phyloP scores from a whole-genome alignment of 1,284 basidiomycete species.

The Baeospora myosura region DNA sequence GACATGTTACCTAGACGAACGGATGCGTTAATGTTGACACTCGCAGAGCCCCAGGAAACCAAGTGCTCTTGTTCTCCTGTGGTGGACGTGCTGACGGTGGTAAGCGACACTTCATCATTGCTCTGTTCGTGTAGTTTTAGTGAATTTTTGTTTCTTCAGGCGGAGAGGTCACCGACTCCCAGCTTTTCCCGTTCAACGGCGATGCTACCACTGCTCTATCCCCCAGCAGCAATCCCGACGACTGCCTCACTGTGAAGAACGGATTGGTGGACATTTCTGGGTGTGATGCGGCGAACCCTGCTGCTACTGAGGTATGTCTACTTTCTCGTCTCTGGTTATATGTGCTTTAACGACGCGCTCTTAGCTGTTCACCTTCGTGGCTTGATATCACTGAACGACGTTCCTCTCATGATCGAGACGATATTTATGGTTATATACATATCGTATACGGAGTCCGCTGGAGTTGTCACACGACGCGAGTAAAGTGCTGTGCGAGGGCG shows the following conservation, averaged over 20 bases:
- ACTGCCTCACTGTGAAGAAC: constrained; percentile 14
- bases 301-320: too few species aligned
- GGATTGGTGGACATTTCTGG: too few species aligned
- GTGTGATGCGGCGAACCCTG: too few species aligned
- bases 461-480: too few species aligned
- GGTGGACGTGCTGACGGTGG: constrained; percentile 16
- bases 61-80: constrained; percentile 16
- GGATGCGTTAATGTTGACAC: constrained; percentile 9
- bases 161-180: constrained; percentile 14
- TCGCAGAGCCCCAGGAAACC: constrained; percentile 14
- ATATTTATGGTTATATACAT: too few species aligned
- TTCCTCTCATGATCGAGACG: too few species aligned
- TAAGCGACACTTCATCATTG: background rate
- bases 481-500: too few species aligned
- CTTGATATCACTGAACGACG: too few species aligned
- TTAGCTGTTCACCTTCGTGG: too few species aligned
- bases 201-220: constrained; percentile 5
- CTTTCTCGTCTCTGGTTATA: too few species aligned
- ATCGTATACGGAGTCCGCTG: too few species aligned
- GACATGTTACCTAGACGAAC: constrained; percentile 9
- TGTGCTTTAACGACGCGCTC: too few species aligned
- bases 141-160: constrained; percentile 9
- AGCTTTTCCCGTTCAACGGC: constrained; percentile 12
- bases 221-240: constrained; percentile 8
- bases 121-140: background rate